Percentiles rank a stretch among this genome's conserved stretches.
Conservation (phyloP, 2,329 filamentous ascomycete species). For the Botrytis fragariae region DNA sequence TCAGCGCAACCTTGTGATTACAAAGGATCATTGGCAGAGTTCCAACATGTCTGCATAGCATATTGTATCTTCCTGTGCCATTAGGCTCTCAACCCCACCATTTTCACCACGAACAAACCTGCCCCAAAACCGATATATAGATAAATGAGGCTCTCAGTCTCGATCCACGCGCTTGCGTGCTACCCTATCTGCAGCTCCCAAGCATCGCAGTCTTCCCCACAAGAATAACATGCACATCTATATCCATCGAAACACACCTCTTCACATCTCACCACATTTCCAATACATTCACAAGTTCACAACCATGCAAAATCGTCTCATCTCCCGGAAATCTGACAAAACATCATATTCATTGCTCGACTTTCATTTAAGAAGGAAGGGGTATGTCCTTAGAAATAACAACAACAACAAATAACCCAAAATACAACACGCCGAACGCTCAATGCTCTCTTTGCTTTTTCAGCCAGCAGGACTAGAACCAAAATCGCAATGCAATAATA, state of each 20-base stretch:
- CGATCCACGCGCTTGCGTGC: not conserved
- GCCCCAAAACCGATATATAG: not conserved
- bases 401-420: not conserved
- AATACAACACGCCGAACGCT: slow-evolving; percentile 4
- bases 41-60: not conserved
- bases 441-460: not conserved
- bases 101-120: no score
- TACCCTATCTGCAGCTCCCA: not conserved
- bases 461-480: not conserved
- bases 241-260: not conserved
- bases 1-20: not conserved
- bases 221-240: no score
- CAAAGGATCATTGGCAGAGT: not conserved
- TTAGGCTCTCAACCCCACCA: no score
- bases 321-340: not conserved
- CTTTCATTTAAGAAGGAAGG: not conserved
- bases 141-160: not conserved
- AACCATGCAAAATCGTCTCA: not conserved
- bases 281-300: not conserved
- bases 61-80: not conserved
- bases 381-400: not conserved
- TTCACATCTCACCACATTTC: not conserved
- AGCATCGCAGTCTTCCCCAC: not conserved
- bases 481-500: not conserved
- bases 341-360: slow-evolving; percentile 1